A percentile compares a stretch with the other conserved stretches of the same genome.
Conservation (phyloP, 768 basidiomycete species). For the Macrolepiota albuminosa region DNA sequence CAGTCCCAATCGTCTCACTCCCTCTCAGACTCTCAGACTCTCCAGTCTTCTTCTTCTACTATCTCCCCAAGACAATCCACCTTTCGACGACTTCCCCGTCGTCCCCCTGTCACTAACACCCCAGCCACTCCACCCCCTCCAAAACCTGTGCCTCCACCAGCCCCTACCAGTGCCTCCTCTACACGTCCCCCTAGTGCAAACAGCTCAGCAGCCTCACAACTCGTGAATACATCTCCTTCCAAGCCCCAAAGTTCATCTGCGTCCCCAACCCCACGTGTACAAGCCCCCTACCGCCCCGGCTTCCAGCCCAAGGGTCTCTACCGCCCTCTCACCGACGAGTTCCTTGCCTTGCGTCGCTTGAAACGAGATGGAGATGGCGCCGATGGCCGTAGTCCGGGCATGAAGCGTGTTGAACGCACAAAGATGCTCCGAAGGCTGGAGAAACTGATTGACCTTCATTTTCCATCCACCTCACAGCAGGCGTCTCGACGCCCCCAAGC, state of each 20-base stretch:
- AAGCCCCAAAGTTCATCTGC: not conserved
- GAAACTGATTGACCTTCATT: constrained; percentile 78
- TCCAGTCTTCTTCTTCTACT: no score
- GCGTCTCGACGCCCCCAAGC: not conserved
- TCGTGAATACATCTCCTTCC: not conserved
- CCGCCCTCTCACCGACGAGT: constrained; percentile 79
- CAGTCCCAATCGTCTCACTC: constrained; percentile 24
- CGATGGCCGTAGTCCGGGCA: constrained; percentile 19
- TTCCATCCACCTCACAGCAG: constrained; percentile 28
- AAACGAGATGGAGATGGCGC: constrained; percentile 35
- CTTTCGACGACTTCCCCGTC: constrained; percentile 44
- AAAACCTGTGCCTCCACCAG: not conserved
- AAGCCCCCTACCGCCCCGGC: constrained; percentile 78
- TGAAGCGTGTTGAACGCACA: constrained; percentile 70
- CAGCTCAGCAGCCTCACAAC: not conserved
- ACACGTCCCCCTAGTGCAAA: not conserved
- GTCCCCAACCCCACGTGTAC: constrained; percentile 12
- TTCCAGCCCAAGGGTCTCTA: constrained; percentile 92
- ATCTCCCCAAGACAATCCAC: constrained; percentile 30
- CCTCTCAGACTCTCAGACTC: no score
- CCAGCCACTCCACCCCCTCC: not conserved
- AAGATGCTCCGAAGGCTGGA: constrained; percentile 84
- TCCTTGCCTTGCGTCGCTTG: constrained; percentile 41
- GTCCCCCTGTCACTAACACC: constrained; percentile 12
- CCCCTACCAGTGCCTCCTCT: not conserved